These are phyloP conservation scores for Saccharomycopsis sp. DNA, from an alignment of 805 yeast species.

Conservation along the genomic window DNA sequence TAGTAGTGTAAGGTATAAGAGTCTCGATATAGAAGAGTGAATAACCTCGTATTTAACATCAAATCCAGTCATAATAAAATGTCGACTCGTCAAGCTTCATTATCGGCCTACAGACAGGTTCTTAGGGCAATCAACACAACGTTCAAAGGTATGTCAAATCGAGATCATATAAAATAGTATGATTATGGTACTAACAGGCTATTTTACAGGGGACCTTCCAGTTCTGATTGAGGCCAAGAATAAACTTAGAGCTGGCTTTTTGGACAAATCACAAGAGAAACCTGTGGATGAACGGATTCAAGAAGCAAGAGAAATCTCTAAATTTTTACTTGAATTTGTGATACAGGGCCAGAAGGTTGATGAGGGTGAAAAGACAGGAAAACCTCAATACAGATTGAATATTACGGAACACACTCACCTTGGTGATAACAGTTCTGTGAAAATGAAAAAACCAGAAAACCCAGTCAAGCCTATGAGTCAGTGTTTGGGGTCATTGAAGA, in stretches of 20 bases:
- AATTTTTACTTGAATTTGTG: constrained; percentile 1
- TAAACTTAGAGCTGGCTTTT: neutral
- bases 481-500: neutral
- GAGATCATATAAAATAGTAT: neutral
- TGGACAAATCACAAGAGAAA: neutral
- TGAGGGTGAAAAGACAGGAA: neutral
- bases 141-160: neutral
- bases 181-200: neutral
- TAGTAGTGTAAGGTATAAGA: too few relatives aligned
- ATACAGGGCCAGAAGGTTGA: neutral
- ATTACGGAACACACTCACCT: neutral
- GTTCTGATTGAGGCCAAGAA: constrained; percentile 2
- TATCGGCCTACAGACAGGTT: constrained; percentile 1
- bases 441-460: neutral
- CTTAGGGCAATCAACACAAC: constrained; percentile 1
- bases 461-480: neutral
- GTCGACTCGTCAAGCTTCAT: neutral
- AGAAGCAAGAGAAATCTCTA: neutral
- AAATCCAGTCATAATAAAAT: neutral
- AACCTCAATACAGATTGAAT: neutral
- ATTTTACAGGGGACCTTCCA: neutral
- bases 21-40: too few relatives aligned
- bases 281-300: neutral
- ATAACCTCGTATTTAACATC: too few relatives aligned
- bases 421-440: neutral